phyloP scores from a whole-genome alignment of 2,329 filamentous ascomycete genomes.

The Fusarium anguioides region DNA sequence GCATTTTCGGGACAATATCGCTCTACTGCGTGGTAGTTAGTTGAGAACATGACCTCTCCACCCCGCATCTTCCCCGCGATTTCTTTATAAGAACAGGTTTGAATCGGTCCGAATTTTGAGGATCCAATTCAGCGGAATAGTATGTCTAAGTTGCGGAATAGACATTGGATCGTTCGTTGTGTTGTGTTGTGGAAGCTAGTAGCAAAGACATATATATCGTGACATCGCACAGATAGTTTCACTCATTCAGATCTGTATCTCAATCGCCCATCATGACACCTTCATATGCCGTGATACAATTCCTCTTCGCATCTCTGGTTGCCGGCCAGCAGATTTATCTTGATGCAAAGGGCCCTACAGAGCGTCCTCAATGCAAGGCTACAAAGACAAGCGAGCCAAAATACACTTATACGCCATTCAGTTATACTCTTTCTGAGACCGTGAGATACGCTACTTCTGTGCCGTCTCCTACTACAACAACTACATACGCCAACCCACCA shows the following conservation, averaged over 20 bases:
- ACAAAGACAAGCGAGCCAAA: slow-evolving; percentile 37
- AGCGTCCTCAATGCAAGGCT: slow-evolving; percentile 44
- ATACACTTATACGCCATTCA: slow-evolving; percentile 46
- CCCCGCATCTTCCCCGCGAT: slow-evolving; percentile 33
- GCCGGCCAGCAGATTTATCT: slow-evolving; percentile 45
- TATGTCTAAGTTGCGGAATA: background rate
- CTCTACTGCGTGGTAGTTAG: background rate
- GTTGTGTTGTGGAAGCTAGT: background rate
- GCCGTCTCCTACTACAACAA: slow-evolving; percentile 46
- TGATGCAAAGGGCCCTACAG: slow-evolving; percentile 43
- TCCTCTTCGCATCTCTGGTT: slow-evolving; percentile 37
- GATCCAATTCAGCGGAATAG: slow-evolving; percentile 19
- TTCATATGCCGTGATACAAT: slow-evolving; percentile 23
- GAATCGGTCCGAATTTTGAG: slow-evolving; percentile 34
- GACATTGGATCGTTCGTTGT: background rate
- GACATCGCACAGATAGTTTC: background rate
- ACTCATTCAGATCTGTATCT: background rate
- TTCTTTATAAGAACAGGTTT: slow-evolving; percentile 8
- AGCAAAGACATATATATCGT: slow-evolving; percentile 14
- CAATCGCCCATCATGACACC: slow-evolving; percentile 22
- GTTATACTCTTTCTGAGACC: slow-evolving; percentile 48
- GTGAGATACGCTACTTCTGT: slow-evolving; percentile 49
- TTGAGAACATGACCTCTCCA: slow-evolving; percentile 14
- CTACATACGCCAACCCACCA: slow-evolving; percentile 46
- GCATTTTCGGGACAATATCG: background rate